Conservation (phyloP, 2,329 filamentous ascomycete genomes). For the Colletotrichum filicis region DNA sequence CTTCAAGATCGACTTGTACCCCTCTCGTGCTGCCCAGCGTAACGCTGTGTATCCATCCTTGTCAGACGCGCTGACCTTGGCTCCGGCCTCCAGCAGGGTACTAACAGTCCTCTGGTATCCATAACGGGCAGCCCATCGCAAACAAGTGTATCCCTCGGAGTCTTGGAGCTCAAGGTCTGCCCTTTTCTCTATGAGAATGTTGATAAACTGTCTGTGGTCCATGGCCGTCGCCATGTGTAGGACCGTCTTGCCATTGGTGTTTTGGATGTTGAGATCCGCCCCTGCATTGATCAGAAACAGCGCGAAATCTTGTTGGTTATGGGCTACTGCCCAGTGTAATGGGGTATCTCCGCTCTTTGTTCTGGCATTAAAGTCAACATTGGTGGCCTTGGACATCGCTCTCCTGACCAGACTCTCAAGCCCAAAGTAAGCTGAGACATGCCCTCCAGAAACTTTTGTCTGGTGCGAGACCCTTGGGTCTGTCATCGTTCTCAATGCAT, state of each 20-base stretch:
- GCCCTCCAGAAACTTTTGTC: background rate
- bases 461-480: background rate
- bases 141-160: slow-evolving; percentile 4
- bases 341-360: slow-evolving; percentile 13
- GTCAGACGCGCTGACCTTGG: background rate
- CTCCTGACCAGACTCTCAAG: background rate
- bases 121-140: slow-evolving; percentile 11
- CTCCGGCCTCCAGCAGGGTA: background rate
- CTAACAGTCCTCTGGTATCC: background rate
- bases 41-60: slow-evolving; percentile 5
- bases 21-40: slow-evolving; percentile 15
- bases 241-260: background rate
- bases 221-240: slow-evolving; percentile 6
- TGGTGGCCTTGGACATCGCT: background rate
- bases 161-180: slow-evolving; percentile 11
- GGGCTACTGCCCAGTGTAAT: slow-evolving; percentile 7
- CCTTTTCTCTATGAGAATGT: background rate
- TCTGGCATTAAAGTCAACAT: slow-evolving; percentile 5
- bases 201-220: background rate
- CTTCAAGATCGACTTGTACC: background rate
- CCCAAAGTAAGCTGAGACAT: slow-evolving; percentile 16
- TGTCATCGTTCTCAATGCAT: background rate
- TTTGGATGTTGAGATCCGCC: slow-evolving; percentile 2
- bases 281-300: background rate
- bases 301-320: background rate